Evolutionary conservation across 371 early-diverging fungal species (phyloP).

Genomic region (Mortierella sp.): DNA sequence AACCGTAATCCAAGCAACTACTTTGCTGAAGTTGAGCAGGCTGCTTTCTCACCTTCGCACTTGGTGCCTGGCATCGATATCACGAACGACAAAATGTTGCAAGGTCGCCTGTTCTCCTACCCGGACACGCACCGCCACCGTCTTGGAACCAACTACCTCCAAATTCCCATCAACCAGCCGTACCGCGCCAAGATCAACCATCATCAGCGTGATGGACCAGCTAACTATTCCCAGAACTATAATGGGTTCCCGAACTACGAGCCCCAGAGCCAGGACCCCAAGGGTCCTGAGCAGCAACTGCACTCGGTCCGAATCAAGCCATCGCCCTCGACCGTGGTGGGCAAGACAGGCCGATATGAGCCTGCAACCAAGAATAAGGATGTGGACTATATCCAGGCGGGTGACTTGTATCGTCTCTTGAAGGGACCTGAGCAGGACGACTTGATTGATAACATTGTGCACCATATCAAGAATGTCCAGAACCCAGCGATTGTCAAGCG

Average conservation of each 20-base stretch:
- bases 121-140: conserved; percentile 87
- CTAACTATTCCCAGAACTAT: conserved; percentile 74
- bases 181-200: conserved; percentile 63
- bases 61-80: conserved; percentile 83
- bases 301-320: conserved; percentile 27
- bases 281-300: conserved; percentile 58
- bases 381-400: conserved; percentile 68
- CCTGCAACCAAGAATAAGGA: conserved; percentile 56
- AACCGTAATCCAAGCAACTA: conserved; percentile 84
- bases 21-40: conserved; percentile 86
- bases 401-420: conserved; percentile 60
- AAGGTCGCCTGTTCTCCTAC: conserved; percentile 85
- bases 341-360: conserved; percentile 69
- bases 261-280: conserved; percentile 67
- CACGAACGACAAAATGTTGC: conserved; percentile 79
- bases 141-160: conserved; percentile 80
- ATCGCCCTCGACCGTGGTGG: conserved; percentile 28
- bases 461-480: conserved; percentile 59
- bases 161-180: conserved; percentile 83
- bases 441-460: conserved; percentile 60
- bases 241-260: conserved; percentile 81
- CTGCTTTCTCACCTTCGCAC: conserved; percentile 79
- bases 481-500: conserved; percentile 63
- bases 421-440: conserved; percentile 59
- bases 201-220: conserved; percentile 82